These are phyloP conservation scores for Thielaviopsis punctulata DNA, from an alignment of 2,329 filamentous ascomycete species.

Conservation along the genomic window DNA sequence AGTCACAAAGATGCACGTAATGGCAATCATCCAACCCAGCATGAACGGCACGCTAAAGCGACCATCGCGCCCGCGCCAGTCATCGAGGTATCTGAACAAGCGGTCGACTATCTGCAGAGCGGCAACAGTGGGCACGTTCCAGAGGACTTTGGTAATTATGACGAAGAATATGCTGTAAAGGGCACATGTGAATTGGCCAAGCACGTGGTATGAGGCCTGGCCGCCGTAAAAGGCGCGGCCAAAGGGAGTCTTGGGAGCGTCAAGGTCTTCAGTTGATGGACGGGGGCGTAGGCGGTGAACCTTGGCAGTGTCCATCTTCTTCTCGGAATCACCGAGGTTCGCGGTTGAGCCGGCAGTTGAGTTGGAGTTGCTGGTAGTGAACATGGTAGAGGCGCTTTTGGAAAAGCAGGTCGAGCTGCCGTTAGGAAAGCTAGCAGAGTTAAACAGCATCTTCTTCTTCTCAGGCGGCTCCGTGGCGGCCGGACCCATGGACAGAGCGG, in stretches of 20 bases:
- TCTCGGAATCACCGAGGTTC: slow-evolving; percentile 1
- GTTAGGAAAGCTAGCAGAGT: neutral
- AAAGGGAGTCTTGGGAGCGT: slow-evolving; percentile 23
- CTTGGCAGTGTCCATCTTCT: neutral
- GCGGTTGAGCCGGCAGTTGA: neutral
- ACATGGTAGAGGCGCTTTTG: too few relatives aligned
- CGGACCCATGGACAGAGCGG: slow-evolving; percentile 20
- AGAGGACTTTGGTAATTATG: slow-evolving; percentile 30
- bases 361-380: neutral
- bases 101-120: slow-evolving; percentile 29
- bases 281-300: neutral
- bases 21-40: slow-evolving; percentile 23
- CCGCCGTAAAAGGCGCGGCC: slow-evolving; percentile 37
- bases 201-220: slow-evolving; percentile 32
- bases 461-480: neutral
- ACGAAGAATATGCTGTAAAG: slow-evolving; percentile 30
- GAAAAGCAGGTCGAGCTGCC: neutral
- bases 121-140: slow-evolving; percentile 31
- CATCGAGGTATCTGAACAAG: slow-evolving; percentile 16
- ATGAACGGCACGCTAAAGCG: slow-evolving; percentile 22
- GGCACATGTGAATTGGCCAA: slow-evolving; percentile 30
- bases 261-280: slow-evolving; percentile 8
- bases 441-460: neutral
- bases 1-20: slow-evolving; percentile 26
- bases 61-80: slow-evolving; percentile 6